These are phyloP conservation scores for Hymenochaete sp. DNA, from an alignment of 1,284 basidiomycete species.

Conservation along the genomic window DNA sequence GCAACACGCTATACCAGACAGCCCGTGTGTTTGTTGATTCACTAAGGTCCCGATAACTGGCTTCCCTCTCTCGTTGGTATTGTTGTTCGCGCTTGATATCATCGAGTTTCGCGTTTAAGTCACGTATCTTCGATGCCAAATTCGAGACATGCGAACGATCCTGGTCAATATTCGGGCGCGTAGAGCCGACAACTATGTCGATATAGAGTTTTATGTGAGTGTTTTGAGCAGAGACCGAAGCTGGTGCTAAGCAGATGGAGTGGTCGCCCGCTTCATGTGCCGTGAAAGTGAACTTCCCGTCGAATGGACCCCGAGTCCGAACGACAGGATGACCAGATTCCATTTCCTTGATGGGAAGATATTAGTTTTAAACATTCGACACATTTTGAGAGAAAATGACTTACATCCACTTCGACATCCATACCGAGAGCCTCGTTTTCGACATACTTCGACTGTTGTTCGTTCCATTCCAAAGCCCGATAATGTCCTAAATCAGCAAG, in stretches of 20 bases:
- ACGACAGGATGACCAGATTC: constrained; percentile 71
- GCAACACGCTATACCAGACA: constrained; percentile 87
- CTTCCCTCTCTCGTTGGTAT: constrained; percentile 93
- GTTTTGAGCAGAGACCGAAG: constrained; percentile 67
- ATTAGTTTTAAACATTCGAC: constrained; percentile 7
- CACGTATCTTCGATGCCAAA: constrained; percentile 78
- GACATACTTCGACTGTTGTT: constrained; percentile 59
- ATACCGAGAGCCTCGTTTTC: constrained; percentile 80
- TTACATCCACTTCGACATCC: constrained; percentile 81
- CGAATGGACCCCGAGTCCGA: constrained; percentile 79
- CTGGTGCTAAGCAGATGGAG: constrained; percentile 89
- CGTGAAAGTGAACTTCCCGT: constrained; percentile 95
- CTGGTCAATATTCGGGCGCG: constrained; percentile 74
- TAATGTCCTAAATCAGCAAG: constrained; percentile 65
- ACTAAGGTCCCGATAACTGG: constrained; percentile 83
- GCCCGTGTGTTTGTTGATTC: constrained; percentile 85
- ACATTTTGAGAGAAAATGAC: constrained; percentile 26
- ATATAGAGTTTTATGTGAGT: constrained; percentile 93
- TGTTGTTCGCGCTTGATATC: constrained; percentile 95
- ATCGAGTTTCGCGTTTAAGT: constrained; percentile 87
- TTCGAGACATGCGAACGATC: constrained; percentile 85
- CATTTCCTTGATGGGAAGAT: constrained; percentile 51
- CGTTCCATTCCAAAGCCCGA: constrained; percentile 85
- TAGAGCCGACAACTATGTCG: constrained; percentile 84
- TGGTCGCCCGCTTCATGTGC: constrained; percentile 96